A percentile compares a stretch with the other conserved stretches of the same genome.
Evolutionary conservation across 2,329 filamentous ascomycete genomes (phyloP).

Genomic region (Talaromyces islandicus): DNA sequence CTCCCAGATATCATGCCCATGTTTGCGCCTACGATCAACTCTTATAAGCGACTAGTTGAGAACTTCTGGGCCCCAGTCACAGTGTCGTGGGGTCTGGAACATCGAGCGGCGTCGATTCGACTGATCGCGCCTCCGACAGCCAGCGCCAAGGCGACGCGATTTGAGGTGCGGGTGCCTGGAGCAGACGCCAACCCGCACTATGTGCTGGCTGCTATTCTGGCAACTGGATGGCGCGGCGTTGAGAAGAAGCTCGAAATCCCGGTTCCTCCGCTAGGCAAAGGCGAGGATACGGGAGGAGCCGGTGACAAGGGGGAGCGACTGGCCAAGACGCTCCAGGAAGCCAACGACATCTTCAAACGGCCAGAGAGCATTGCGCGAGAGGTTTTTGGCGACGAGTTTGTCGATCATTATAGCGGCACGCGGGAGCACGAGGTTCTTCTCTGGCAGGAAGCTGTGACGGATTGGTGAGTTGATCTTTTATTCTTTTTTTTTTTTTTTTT

Average conservation of each 20-base stretch:
- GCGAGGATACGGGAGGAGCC: conserved; percentile 69
- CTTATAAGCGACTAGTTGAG: conserved; percentile 95
- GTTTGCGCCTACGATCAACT: conserved; percentile 90
- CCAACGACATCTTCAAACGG: conserved; percentile 69
- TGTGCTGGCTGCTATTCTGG: conserved; percentile 80
- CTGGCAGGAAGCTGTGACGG: conserved; percentile 94
- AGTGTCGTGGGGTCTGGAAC: conserved; percentile 93
- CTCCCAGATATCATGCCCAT: conserved; percentile 94
- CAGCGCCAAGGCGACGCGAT: conserved; percentile 77
- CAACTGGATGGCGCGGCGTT: conserved; percentile 82
- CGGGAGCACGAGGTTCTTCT: conserved; percentile 83
- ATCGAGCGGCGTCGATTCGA: conserved; percentile 84
- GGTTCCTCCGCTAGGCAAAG: conserved; percentile 76
- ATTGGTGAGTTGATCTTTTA: conserved; percentile 61
- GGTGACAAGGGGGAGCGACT: conserved; percentile 69
- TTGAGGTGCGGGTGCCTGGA: conserved; percentile 90
- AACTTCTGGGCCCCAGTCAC: conserved; percentile 99
- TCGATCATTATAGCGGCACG: conserved; percentile 90
- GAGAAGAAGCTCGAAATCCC: conserved; percentile 85
- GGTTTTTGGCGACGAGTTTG: conserved; percentile 90
- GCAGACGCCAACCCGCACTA: conserved; percentile 87
- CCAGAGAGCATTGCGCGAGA: conserved; percentile 83
- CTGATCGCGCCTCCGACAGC: conserved; percentile 83
- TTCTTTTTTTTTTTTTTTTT: neutral
- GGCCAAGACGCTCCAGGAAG: conserved; percentile 80